A percentile compares a stretch with the other conserved stretches of the same genome.
phyloP scores from a whole-genome alignment of 331 rosid genomes.

The Spiraea crenata region DNA sequence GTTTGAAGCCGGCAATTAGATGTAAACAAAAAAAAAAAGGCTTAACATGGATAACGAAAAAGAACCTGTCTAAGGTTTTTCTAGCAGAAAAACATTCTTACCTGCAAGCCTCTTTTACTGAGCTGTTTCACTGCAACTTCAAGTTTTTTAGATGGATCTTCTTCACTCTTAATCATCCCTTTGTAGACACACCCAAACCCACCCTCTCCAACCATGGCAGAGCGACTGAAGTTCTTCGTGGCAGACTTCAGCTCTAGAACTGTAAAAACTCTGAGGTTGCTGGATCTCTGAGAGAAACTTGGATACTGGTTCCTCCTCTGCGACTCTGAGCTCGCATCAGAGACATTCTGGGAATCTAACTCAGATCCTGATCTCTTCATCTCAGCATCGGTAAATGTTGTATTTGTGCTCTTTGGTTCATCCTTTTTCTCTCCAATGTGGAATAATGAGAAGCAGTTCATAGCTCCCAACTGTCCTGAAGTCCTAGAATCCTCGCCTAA shows the following conservation, averaged over 20 bases:
- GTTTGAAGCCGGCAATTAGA: background rate
- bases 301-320: conserved; percentile 58
- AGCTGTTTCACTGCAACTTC: conserved; percentile 94
- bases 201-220: conserved; percentile 93
- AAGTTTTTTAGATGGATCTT: conserved; percentile 57
- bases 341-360: conserved; percentile 55
- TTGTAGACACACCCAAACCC: conserved; percentile 93
- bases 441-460: conserved; percentile 73
- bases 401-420: conserved; percentile 48
- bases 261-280: conserved; percentile 75
- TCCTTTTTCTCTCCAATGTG: conserved; percentile 56
- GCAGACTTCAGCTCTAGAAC: conserved; percentile 73
- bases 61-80: background rate
- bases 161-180: conserved; percentile 56
- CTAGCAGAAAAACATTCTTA: conserved; percentile 18
- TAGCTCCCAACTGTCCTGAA: conserved; percentile 30
- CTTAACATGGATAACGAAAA: background rate
- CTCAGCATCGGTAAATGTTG: conserved; percentile 47
- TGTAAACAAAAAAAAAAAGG: conserved; percentile 1
- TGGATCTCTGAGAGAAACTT: conserved; percentile 66
- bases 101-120: conserved; percentile 91
- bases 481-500: conserved; percentile 25
- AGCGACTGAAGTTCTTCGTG: conserved; percentile 80
- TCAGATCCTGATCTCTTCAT: conserved; percentile 65
- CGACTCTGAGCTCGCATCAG: conserved; percentile 65